Base-by-base conservation (phyloP, 768 basidiomycete genomes). In the Hirschioporus abietinus region DNA sequence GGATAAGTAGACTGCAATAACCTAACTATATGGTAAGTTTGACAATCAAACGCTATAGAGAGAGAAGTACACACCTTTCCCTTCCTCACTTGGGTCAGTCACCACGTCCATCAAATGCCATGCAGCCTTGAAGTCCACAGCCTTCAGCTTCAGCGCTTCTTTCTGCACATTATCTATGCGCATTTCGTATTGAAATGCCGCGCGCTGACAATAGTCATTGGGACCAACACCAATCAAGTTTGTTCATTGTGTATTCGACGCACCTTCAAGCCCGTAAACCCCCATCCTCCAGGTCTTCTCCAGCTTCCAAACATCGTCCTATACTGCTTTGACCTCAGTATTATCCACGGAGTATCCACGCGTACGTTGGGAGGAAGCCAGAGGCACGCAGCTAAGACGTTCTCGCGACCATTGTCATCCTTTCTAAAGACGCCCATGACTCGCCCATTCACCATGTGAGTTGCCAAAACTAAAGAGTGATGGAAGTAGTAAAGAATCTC, bases 81-180 rank as follows among this genome's bases (percentile, higher is more conserved):
- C 67, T 42, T 72, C 66, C n/a, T 62, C 62, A 0, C 35, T 52
- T 0, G 72, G 72, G 60, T 72, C 71, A 18, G 68, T 60, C 23
- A 63, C 68, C 12, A 70, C 66, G 23, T 66, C 60, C 0, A 72
- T 25, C 7, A 70, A 57, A 30, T 71, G 59, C 71, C 72, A 72
- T 34, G 68, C 68, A 52, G 15, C 12, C 12, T 52, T 52, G 12
- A 52, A 52, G 12, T 52, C 42, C 20, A 52, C 42, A 12, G 42
- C 12, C 42, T 52, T 52, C 42, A 52, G 42, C 20, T 52, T 52
- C 20, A 52, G 20, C 20, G 42, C 42, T 20, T 52, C 42, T 52
- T 52, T 52, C 42, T 52, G 42, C 42, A 15, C 42, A 12, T 15
- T 52, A 20, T 52, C 42, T 10, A 52, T 52, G 12, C 42, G 42